Conservation (phyloP, 140 eudicot genomes). For the Bidens hawaiensis region DNA sequence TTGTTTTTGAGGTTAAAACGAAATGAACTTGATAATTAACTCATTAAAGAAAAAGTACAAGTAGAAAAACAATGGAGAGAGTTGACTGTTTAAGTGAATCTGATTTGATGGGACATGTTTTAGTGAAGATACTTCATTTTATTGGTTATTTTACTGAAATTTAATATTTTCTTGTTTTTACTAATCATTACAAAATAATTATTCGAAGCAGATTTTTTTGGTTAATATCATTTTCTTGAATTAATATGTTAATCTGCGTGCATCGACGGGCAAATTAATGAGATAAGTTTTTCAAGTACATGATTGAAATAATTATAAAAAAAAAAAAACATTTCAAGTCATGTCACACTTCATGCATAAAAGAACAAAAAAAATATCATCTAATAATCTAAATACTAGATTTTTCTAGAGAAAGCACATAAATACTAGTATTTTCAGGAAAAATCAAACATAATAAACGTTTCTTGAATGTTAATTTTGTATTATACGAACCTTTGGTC, state of each 20-base stretch:
- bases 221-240: slow-evolving; percentile 19
- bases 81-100: slow-evolving; percentile 29
- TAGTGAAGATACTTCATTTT: slow-evolving; percentile 5
- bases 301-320: not conserved
- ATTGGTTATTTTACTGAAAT: not conserved
- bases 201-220: slow-evolving; percentile 3
- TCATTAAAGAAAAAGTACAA: not conserved
- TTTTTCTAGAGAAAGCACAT: not conserved
- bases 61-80: slow-evolving; percentile 4
- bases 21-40: not conserved
- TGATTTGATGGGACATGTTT: slow-evolving; percentile 14
- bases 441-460: not conserved
- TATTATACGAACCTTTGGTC: not conserved
- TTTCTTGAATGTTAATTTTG: not conserved
- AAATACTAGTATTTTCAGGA: slow-evolving; percentile 4
- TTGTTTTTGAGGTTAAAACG: not conserved
- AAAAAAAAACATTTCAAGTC: not conserved
- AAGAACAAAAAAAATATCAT: not conserved
- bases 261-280: slow-evolving; percentile 21
- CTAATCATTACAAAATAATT: not conserved
- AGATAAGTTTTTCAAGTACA: not conserved
- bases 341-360: slow-evolving; percentile 8
- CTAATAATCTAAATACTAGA: not conserved
- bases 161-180: not conserved
- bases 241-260: slow-evolving; percentile 17